Evolutionary conservation across 108 stramenopile genomes (phyloP).

Genomic region (Discostella stelligeroides): DNA sequence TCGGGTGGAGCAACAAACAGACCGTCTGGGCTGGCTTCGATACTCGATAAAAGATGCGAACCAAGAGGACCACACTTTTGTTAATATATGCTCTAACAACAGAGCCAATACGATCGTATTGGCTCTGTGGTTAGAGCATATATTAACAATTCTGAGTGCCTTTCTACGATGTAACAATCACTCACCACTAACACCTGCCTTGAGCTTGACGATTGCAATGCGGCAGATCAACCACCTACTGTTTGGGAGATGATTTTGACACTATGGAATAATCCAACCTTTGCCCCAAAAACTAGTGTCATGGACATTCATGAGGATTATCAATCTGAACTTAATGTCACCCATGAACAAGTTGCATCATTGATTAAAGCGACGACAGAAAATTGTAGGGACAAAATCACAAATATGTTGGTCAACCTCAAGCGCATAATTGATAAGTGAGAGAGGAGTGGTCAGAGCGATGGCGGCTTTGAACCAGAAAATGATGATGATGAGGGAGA

Average conservation of each 20-base stretch:
- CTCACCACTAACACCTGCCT: too few relatives aligned
- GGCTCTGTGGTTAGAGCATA: too few relatives aligned
- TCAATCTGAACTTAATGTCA: background rate
- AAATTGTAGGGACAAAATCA: constrained; percentile 8
- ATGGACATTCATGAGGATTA: background rate
- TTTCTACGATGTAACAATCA: too few relatives aligned
- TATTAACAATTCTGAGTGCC: too few relatives aligned
- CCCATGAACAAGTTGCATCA: background rate
- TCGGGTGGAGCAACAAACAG: too few relatives aligned
- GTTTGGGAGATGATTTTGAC: constrained; percentile 2
- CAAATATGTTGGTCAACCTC: background rate
- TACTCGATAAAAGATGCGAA: too few relatives aligned
- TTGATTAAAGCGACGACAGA: constrained; percentile 3
- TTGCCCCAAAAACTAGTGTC: constrained; percentile 1
- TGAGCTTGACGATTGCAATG: constrained; percentile 3
- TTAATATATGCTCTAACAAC: too few relatives aligned
- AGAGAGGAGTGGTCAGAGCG: constrained; percentile 20
- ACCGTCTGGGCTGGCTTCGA: too few relatives aligned
- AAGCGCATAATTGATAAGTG: constrained; percentile 11
- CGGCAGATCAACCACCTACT: constrained; percentile 1
- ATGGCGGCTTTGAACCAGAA: too few relatives aligned
- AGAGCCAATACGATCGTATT: too few relatives aligned
- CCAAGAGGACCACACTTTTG: too few relatives aligned
- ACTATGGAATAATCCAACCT: constrained; percentile 8
- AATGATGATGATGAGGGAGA: constrained; percentile 7